Conservation (phyloP, 768 basidiomycete genomes). For the Paxillus ammoniavirescens region DNA sequence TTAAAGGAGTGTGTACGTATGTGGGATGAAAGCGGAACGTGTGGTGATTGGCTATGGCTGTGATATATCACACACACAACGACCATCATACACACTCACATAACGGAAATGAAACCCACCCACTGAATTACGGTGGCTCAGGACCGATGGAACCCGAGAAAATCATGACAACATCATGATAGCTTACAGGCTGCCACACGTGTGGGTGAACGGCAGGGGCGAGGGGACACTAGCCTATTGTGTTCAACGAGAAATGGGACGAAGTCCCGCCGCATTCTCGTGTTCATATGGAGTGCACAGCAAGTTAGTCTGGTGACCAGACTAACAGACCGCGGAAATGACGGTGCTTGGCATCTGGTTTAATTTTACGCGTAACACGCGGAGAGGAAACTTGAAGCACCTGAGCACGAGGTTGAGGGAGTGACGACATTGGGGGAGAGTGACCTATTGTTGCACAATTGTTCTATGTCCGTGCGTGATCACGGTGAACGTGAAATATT, state of each 20-base stretch:
- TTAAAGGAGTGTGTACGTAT: neutral
- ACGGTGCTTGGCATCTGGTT: neutral
- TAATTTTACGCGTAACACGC: neutral
- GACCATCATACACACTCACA: neutral
- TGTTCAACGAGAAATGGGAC: neutral
- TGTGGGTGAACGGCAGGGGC: neutral
- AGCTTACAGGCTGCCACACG: neutral
- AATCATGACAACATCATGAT: neutral
- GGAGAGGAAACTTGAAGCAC: neutral
- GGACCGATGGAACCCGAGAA: neutral
- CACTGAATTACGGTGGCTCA: constrained; percentile 1
- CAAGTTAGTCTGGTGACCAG: neutral
- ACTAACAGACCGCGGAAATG: constrained; percentile 1
- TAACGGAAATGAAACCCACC: constrained; percentile 16
- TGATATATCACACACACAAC: neutral
- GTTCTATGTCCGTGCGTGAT: too few relatives aligned
- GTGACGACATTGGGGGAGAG: too few relatives aligned
- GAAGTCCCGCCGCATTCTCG: neutral
- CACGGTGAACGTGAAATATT: too few relatives aligned
- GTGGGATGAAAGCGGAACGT: neutral
- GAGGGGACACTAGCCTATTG: neutral
- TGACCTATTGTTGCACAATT: too few relatives aligned
- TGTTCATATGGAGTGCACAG: constrained; percentile 1
- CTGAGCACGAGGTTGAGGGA: too few relatives aligned
- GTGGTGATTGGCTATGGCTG: neutral